A percentile compares a stretch with the other conserved stretches of the same genome.
Conservation (phyloP, 2,329 filamentous ascomycete species). For the Microsporum audouinii region DNA sequence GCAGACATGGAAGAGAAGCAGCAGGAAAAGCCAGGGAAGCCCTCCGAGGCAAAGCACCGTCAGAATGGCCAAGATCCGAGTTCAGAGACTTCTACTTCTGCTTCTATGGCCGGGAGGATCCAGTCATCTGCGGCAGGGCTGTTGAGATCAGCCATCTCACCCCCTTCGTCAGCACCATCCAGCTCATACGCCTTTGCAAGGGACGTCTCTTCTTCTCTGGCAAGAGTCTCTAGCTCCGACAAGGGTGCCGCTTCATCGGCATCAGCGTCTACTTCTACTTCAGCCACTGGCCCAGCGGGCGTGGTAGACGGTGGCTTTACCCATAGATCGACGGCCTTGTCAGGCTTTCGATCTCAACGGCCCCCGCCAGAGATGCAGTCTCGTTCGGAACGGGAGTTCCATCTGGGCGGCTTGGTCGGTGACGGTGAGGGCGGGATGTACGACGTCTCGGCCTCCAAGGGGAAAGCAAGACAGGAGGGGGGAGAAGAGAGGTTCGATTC, state of each 20-base stretch:
- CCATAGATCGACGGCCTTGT: neutral
- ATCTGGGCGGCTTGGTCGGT: neutral
- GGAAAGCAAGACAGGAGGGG: constrained; percentile 6
- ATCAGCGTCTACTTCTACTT: neutral
- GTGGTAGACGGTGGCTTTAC: neutral
- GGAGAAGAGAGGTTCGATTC: constrained; percentile 12
- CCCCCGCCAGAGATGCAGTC: neutral
- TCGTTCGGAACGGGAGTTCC: neutral
- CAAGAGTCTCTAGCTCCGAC: constrained; percentile 2
- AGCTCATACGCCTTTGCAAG: constrained; percentile 3
- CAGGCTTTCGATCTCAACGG: neutral
- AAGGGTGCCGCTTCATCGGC: neutral
- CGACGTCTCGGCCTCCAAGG: neutral
- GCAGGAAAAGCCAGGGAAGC: neutral
- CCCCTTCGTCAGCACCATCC: constrained; percentile 1
- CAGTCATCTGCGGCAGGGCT: constrained; percentile 14
- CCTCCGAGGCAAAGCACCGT: neutral
- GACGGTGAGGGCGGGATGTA: neutral
- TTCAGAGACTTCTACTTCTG: neutral
- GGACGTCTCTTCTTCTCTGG: constrained; percentile 9
- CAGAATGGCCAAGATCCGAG: neutral
- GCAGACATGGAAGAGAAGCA: neutral
- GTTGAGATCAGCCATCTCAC: constrained; percentile 8
- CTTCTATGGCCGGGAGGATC: neutral
- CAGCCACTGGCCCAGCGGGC: neutral